A percentile compares a stretch with the other conserved stretches of the same genome.
Conservation (phyloP, 352 stramenopile species). For the Globisporangium lucens region DNA sequence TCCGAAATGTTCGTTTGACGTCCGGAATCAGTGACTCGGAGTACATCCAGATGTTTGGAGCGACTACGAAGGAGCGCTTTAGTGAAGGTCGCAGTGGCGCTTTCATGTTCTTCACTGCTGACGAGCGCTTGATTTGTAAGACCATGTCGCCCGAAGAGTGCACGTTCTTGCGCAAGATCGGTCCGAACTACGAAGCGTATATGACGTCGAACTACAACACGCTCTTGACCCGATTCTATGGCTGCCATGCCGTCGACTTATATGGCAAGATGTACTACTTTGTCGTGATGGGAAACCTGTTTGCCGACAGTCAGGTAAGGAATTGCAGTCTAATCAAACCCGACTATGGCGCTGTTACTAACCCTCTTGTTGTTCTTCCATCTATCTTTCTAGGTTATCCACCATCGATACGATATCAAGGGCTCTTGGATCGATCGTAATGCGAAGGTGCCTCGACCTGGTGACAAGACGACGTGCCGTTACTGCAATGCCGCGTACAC, state of each 20-base stretch:
- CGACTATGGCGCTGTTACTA: background rate
- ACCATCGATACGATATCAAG: slow-evolving; percentile 92
- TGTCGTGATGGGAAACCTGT: slow-evolving; percentile 91
- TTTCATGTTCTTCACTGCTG: slow-evolving; percentile 92
- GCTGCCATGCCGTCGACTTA: slow-evolving; percentile 84
- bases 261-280: slow-evolving; percentile 93
- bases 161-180: slow-evolving; percentile 83
- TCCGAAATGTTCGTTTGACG: slow-evolving; percentile 80
- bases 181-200: slow-evolving; percentile 83
- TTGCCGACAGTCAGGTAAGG: slow-evolving; percentile 72
- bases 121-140: slow-evolving; percentile 89
- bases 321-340: background rate
- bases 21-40: slow-evolving; percentile 80
- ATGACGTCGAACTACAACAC: slow-evolving; percentile 81
- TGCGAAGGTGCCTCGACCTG: slow-evolving; percentile 74
- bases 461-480: slow-evolving; percentile 76
- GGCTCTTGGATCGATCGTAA: slow-evolving; percentile 88
- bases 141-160: slow-evolving; percentile 89
- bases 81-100: slow-evolving; percentile 85
- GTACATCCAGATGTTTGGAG: slow-evolving; percentile 83
- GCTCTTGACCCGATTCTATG: slow-evolving; percentile 88
- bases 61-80: slow-evolving; percentile 87
- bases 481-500: slow-evolving; percentile 88
- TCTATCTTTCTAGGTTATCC: slow-evolving; percentile 33
- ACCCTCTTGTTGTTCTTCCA: background rate